phyloP scores from a whole-genome alignment of 805 yeast species.

The Pichia cabralensis region DNA sequence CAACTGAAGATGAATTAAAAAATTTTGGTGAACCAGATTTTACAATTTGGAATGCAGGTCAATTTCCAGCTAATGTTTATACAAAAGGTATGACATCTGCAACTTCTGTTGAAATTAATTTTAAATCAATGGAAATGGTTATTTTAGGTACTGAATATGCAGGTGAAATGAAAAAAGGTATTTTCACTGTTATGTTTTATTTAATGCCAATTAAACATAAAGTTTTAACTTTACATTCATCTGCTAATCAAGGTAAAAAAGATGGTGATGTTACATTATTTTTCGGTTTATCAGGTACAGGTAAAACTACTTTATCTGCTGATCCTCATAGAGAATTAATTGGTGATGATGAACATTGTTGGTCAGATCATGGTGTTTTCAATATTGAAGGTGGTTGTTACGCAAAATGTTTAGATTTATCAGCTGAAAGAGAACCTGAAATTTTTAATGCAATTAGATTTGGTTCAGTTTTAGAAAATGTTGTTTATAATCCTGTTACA shows the following conservation, averaged over 20 bases:
- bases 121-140: slow-evolving; percentile 97
- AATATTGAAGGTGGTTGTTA: slow-evolving; percentile 99
- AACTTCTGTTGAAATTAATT: slow-evolving; percentile 92
- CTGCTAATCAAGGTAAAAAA: slow-evolving; percentile 81
- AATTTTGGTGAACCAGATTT: slow-evolving; percentile 96
- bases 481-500: slow-evolving; percentile 67
- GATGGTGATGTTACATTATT: slow-evolving; percentile 85
- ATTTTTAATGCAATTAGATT: slow-evolving; percentile 90
- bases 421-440: slow-evolving; percentile 94
- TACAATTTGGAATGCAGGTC: slow-evolving; percentile 97
- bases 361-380: slow-evolving; percentile 98
- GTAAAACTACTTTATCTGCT: slow-evolving; percentile 94
- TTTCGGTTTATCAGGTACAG: slow-evolving; percentile 97
- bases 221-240: slow-evolving; percentile 88
- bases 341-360: slow-evolving; percentile 99
- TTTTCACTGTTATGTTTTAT: slow-evolving; percentile 97
- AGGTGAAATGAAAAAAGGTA: slow-evolving; percentile 99
- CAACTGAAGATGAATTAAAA: slow-evolving; percentile 79
- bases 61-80: slow-evolving; percentile 94
- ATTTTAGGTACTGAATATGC: slow-evolving; percentile 98
- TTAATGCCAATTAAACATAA: slow-evolving; percentile 91
- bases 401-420: slow-evolving; percentile 89
- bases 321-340: slow-evolving; percentile 89
- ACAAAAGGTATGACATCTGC: slow-evolving; percentile 96
- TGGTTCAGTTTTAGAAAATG: slow-evolving; percentile 92